A percentile compares a stretch with the other conserved stretches of the same genome.
phyloP scores from a whole-genome alignment of 352 stramenopile species.

The Pythium rhizo-oryzae region DNA sequence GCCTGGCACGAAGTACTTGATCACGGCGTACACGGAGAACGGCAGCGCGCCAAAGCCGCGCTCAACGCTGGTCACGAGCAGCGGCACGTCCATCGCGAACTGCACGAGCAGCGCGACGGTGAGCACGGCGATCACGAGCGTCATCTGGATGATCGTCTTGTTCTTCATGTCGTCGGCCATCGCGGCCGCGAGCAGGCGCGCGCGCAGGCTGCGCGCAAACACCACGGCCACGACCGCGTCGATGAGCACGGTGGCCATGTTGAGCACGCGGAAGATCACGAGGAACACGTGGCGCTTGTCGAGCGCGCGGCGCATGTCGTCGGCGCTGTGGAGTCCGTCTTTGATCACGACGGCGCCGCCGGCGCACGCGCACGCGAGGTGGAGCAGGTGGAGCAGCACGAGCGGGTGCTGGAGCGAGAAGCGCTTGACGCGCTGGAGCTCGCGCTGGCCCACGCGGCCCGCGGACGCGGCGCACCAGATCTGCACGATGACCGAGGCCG shows the following conservation, averaged over 20 bases:
- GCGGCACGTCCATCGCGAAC: constrained; percentile 55
- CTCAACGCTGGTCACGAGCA: constrained; percentile 33
- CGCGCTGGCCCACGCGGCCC: constrained; percentile 47
- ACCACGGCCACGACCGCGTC: constrained; percentile 48
- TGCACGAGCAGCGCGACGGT: constrained; percentile 48
- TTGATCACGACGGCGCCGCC: constrained; percentile 41
- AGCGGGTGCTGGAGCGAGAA: constrained; percentile 56
- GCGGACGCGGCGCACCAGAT: constrained; percentile 64
- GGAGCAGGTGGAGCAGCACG: constrained; percentile 59
- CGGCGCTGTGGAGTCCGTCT: constrained; percentile 25
- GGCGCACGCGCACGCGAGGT: constrained; percentile 42
- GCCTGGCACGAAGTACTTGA: constrained; percentile 60
- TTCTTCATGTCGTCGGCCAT: constrained; percentile 80
- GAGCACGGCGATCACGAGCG: constrained; percentile 51
- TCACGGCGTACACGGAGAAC: constrained; percentile 42
- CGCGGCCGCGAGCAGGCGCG: constrained; percentile 53
- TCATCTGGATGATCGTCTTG: constrained; percentile 76
- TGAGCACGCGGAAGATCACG: constrained; percentile 43
- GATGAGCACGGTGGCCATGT: constrained; percentile 45
- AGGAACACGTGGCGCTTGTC: constrained; percentile 32
- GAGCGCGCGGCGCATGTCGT: constrained; percentile 31
- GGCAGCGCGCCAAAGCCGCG: constrained; percentile 36
- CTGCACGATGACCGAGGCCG: constrained; percentile 66
- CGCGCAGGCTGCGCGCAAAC: constrained; percentile 48
- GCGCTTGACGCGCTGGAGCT: constrained; percentile 51